phyloP scores from a whole-genome alignment of 768 basidiomycete genomes.

The Mrakia frigida region DNA sequence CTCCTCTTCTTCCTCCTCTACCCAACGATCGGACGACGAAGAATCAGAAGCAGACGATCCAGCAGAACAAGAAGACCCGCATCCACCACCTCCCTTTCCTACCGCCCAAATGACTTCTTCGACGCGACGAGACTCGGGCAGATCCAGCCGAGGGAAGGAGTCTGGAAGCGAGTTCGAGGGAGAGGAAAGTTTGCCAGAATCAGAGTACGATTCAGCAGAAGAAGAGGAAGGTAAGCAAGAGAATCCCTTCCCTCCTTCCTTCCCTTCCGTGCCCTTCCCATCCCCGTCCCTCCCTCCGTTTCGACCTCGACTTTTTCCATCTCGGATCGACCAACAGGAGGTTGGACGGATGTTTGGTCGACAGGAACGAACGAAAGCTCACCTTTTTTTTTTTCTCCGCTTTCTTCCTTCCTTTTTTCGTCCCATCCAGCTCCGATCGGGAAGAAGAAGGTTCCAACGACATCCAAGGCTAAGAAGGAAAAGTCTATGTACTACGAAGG shows the following conservation, averaged over 20 bases:
- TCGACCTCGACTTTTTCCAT: neutral
- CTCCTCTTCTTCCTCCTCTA: neutral
- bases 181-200: neutral
- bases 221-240: slow-evolving; percentile 12
- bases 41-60: neutral
- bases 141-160: neutral
- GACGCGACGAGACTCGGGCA: slow-evolving; percentile 8
- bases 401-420: slow-evolving; percentile 9
- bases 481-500: neutral
- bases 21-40: neutral
- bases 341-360: neutral
- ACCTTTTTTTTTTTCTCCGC: neutral
- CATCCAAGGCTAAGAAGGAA: neutral
- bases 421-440: neutral
- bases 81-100: neutral
- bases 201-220: neutral
- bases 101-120: slow-evolving; percentile 5
- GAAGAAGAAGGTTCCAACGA: neutral
- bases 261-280: neutral
- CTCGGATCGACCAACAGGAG: too few species aligned
- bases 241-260: neutral
- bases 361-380: neutral
- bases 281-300: neutral
- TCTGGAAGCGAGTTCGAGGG: slow-evolving; percentile 14
- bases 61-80: neutral